Percentiles rank a stretch among this genome's conserved stretches.
Evolutionary conservation across 2,329 filamentous ascomycete genomes (phyloP).

Genomic region (Trichoderma koningiopsis): DNA sequence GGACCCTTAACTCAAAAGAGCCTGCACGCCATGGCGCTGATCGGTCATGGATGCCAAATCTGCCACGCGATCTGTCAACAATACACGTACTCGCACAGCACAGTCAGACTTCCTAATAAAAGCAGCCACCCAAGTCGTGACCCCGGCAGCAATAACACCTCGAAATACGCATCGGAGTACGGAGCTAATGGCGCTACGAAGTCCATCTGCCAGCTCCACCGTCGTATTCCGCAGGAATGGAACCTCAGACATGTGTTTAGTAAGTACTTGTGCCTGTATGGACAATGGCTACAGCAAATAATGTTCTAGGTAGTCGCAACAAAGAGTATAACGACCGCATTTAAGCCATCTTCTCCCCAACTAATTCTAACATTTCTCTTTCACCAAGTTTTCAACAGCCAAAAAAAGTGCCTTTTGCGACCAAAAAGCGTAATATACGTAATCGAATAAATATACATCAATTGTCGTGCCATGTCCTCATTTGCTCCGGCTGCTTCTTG

Average conservation of each 20-base stretch:
- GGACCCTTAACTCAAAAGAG: background rate
- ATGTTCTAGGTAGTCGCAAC: background rate
- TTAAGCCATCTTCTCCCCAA: background rate
- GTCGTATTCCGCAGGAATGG: background rate
- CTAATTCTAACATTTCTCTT: background rate
- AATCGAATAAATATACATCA: slow-evolving; percentile 25
- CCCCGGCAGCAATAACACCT: background rate
- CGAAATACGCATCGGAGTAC: background rate
- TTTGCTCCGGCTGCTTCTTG: slow-evolving; percentile 17
- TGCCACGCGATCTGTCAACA: slow-evolving; percentile 2
- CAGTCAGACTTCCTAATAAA: background rate
- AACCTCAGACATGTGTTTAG: background rate
- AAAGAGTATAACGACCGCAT: background rate
- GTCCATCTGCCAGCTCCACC: background rate
- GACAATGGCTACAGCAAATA: background rate
- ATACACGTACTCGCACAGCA: background rate
- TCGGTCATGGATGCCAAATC: slow-evolving; percentile 11
- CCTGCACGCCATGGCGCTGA: slow-evolving; percentile 4
- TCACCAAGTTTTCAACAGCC: background rate
- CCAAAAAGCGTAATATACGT: background rate
- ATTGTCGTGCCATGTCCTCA: slow-evolving; percentile 16
- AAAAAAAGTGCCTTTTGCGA: background rate
- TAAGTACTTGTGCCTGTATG: background rate
- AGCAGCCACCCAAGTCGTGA: background rate
- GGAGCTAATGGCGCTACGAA: background rate